These are phyloP conservation scores for Lecanicillium sp. DNA, from an alignment of 2,329 filamentous ascomycete genomes.

Conservation along the genomic window DNA sequence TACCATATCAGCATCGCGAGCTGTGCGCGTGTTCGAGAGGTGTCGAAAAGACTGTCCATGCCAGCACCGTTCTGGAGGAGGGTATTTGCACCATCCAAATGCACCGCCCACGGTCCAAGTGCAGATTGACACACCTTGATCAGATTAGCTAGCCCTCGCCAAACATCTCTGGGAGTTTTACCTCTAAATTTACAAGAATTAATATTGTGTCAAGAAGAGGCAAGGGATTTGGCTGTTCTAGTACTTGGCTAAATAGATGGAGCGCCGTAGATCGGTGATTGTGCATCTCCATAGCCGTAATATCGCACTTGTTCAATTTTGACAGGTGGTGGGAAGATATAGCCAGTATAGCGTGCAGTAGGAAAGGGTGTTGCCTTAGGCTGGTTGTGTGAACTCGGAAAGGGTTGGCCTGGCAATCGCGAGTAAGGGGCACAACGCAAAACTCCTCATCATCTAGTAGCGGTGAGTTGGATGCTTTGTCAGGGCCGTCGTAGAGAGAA, in stretches of 20 bases:
- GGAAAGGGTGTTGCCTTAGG: conserved; percentile 17
- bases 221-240: neutral
- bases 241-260: neutral
- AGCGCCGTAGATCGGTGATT: neutral
- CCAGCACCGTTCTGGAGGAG: conserved; percentile 16
- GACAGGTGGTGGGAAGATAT: conserved; percentile 21
- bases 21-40: conserved; percentile 17
- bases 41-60: conserved; percentile 8
- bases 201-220: neutral
- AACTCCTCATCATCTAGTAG: conserved; percentile 27
- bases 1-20: conserved; percentile 22
- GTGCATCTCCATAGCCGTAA: neutral
- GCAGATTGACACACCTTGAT: neutral
- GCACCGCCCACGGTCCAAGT: conserved; percentile 15
- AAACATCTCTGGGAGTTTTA: neutral
- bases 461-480: too few species aligned
- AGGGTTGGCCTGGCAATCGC: conserved; percentile 22
- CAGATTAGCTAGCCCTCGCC: neutral
- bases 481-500: too few species aligned
- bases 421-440: conserved; percentile 23
- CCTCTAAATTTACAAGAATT: neutral
- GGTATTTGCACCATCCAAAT: conserved; percentile 17
- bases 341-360: conserved; percentile 24
- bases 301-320: conserved; percentile 15
- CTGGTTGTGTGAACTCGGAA: conserved; percentile 19